Percentiles rank a stretch among this genome's conserved stretches.
Conservation (phyloP, 371 early-diverging fungal species). For the Haplosporangium sp. region DNA sequence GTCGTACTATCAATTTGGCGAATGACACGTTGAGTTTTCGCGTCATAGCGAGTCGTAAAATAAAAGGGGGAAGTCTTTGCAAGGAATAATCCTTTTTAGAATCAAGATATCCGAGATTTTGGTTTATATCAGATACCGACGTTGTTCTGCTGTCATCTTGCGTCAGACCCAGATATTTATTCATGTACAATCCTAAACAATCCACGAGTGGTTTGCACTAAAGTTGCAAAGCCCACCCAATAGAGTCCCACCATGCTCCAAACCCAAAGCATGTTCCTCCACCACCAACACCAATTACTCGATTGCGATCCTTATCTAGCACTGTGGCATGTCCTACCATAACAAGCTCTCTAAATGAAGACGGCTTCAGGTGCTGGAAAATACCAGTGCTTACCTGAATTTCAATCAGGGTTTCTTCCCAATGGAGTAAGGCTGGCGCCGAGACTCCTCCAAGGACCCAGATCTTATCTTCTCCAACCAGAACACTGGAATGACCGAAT, state of each 20-base stretch:
- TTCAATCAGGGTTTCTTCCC: constrained; percentile 51
- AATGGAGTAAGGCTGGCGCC: constrained; percentile 36
- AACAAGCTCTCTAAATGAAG: constrained; percentile 39
- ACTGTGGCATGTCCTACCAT: constrained; percentile 52
- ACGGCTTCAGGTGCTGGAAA: constrained; percentile 25
- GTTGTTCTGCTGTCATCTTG: no score
- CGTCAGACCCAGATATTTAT: no score
- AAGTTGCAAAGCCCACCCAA: constrained; percentile 34
- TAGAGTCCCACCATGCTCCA: constrained; percentile 50
- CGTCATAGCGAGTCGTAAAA: no score
- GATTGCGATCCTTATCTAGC: constrained; percentile 20
- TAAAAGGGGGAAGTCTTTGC: no score
- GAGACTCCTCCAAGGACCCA: constrained; percentile 52
- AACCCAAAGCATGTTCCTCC: constrained; percentile 56
- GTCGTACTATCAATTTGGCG: no score
- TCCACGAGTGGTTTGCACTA: not conserved
- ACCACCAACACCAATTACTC: constrained; percentile 48
- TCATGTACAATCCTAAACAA: no score
- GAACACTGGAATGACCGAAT: constrained; percentile 41
- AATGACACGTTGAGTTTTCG: no score
- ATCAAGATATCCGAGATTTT: no score
- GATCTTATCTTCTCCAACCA: constrained; percentile 25
- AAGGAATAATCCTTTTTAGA: no score
- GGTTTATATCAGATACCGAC: no score
- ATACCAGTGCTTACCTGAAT: constrained; percentile 19